Evolutionary conservation across 2,329 filamentous ascomycete genomes (phyloP).

Genomic region (Scleromitrula shiraiana): DNA sequence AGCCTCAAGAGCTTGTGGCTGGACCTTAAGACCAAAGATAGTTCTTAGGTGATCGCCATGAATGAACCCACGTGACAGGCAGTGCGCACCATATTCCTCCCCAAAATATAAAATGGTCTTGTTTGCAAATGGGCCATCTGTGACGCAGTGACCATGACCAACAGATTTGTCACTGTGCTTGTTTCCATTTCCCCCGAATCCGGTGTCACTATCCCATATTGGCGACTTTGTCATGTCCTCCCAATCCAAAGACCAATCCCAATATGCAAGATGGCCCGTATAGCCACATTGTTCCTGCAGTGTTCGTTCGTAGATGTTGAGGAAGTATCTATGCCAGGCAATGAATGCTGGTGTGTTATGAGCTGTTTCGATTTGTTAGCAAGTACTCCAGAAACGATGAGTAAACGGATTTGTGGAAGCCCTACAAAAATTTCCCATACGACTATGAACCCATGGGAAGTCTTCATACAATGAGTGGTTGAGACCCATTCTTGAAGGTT

Average conservation of each 20-base stretch:
- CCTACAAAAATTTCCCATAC: neutral
- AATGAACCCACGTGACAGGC: neutral
- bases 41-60: neutral
- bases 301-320: conserved; percentile 27
- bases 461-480: neutral
- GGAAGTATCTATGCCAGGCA: conserved; percentile 32
- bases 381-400: neutral
- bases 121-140: neutral
- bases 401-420: neutral
- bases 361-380: neutral
- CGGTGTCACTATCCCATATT: neutral
- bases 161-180: neutral
- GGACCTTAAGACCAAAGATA: neutral
- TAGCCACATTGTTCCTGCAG: conserved; percentile 12
- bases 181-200: neutral
- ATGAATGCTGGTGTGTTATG: conserved; percentile 29
- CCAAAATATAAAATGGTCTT: neutral
- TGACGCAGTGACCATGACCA: neutral
- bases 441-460: neutral
- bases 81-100: neutral
- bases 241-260: conserved; percentile 4
- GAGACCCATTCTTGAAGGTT: neutral
- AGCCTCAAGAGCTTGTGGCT: neutral
- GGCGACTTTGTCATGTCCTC: neutral
- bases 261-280: neutral